Evolutionary conservation across 106 monocot species (phyloP), one percentile per base, ranked within the genome.

Genomic region (Acorus calamus): DNA sequence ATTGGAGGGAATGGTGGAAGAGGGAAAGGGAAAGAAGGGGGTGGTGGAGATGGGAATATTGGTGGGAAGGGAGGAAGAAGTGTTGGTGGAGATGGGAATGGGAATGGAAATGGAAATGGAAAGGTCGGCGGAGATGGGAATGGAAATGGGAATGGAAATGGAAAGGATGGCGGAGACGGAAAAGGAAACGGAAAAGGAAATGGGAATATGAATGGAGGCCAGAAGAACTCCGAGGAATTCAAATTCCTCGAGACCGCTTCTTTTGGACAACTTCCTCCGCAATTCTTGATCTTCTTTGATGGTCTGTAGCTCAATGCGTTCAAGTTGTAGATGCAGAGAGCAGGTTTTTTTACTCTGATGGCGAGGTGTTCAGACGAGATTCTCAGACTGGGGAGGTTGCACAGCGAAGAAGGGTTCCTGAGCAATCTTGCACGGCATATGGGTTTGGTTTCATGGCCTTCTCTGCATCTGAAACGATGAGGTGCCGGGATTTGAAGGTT

Each of bases 231-330:
- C 3, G 89, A 76, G 4, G 89, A 66, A 53, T 78, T 78, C 52
- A 76, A 49, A 49, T 14, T 9, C 2, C 7, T 50, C 6, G 9
- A 6, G 3, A 47, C 11, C 3, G 5, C 9, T 5, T 42, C 8
- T 7, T 7, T 13, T 51, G 42, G 64, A 7, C 0, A n/a, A 11
- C 42, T 61, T 9, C 66, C 72, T 55, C 84, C 81, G 5, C 70
- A 49, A 46, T 46, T 51, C 11, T 50, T 2, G 49, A 80, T 82
- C 13, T 67, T 82, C 63, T 82, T 84, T 6, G 66, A 44, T 28
- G 94, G 94, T 45, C 84, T 68, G 65, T 86, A 94, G 56, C 82
- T 82, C 56, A 94, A 66, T 3, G 94, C 86, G 50, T 89, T 94
- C 44, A 94, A 69, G 72, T 82, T 86, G 62, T 80, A 89, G 46